Conservation (phyloP, 345 rosid species). For the Camelina laxa region DNA sequence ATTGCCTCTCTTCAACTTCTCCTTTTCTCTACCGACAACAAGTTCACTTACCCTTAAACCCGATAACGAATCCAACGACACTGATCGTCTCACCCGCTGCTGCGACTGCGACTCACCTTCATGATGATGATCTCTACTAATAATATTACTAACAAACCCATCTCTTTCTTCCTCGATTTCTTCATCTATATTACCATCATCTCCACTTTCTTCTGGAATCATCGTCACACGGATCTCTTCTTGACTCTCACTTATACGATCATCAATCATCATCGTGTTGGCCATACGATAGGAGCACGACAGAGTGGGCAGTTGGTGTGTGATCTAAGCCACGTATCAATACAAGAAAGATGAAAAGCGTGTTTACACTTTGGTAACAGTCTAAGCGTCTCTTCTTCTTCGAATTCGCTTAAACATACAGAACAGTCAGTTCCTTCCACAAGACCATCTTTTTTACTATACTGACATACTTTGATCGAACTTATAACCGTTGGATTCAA, state of each 20-base stretch:
- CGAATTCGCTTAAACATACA: conserved; percentile 73
- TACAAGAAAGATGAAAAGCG: conserved; percentile 74
- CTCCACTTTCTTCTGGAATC: conserved; percentile 38
- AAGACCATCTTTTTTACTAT: conserved; percentile 52
- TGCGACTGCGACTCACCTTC: conserved; percentile 19
- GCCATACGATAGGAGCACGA: conserved; percentile 57
- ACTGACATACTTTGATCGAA: conserved; percentile 60
- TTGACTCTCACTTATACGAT: neutral
- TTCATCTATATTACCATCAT: conserved; percentile 30
- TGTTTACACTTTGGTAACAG: conserved; percentile 78
- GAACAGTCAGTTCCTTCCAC: conserved; percentile 82
- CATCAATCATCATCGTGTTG: conserved; percentile 11
- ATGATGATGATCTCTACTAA: conserved; percentile 20
- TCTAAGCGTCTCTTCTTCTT: conserved; percentile 66
- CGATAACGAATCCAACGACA: conserved; percentile 69
- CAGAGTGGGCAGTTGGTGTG: conserved; percentile 73
- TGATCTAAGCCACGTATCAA: conserved; percentile 77
- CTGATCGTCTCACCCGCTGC: conserved; percentile 66
- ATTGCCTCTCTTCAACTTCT: conserved; percentile 44
- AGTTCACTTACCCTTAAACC: conserved; percentile 54
- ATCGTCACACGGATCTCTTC: conserved; percentile 39
- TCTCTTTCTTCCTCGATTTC: conserved; percentile 37
- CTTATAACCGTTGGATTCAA: conserved; percentile 57
- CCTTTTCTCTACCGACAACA: conserved; percentile 37
- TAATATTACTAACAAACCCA: conserved; percentile 30